A percentile compares a stretch with the other conserved stretches of the same genome.
These are phyloP conservation scores for Arxiozyma bovina DNA, from an alignment of 1,139 yeast genomes.

Conservation along the genomic window DNA sequence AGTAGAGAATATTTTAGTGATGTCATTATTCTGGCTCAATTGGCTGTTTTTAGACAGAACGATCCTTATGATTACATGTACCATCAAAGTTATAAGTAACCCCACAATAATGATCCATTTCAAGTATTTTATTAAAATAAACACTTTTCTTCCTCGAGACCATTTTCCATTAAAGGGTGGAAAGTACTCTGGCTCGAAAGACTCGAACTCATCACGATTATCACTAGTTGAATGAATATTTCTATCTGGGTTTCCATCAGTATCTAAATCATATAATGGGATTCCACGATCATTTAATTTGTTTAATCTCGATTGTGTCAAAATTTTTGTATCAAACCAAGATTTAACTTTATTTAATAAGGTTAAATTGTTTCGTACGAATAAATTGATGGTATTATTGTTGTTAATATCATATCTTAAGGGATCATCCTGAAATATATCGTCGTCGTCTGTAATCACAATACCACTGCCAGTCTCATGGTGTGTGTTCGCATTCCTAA, in stretches of 20 bases:
- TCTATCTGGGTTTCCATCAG: slow-evolving; percentile 11
- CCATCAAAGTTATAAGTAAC: slow-evolving; percentile 15
- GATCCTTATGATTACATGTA: not conserved
- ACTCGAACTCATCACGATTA: not conserved
- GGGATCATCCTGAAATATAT: slow-evolving; percentile 1
- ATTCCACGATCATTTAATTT: slow-evolving; percentile 19
- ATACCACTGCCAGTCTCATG: too few relatives aligned
- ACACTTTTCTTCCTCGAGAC: not conserved
- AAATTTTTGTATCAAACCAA: not conserved
- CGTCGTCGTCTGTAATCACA: not conserved
- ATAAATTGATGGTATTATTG: not conserved
- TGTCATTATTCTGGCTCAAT: not conserved
- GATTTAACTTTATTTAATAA: not conserved
- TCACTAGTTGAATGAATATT: not conserved
- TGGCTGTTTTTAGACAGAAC: not conserved
- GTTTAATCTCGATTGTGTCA: not conserved
- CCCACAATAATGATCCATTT: slow-evolving; percentile 14
- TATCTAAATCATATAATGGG: slow-evolving; percentile 23
- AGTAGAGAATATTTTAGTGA: not conserved
- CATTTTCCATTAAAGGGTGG: not conserved
- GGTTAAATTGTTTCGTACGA: not conserved
- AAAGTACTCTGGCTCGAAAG: not conserved
- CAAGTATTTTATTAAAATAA: not conserved
- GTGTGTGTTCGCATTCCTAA: not conserved
- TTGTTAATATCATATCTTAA: not conserved